Conservation (phyloP, 345 rosid genomes). For the Melaleuca alternifolia region DNA sequence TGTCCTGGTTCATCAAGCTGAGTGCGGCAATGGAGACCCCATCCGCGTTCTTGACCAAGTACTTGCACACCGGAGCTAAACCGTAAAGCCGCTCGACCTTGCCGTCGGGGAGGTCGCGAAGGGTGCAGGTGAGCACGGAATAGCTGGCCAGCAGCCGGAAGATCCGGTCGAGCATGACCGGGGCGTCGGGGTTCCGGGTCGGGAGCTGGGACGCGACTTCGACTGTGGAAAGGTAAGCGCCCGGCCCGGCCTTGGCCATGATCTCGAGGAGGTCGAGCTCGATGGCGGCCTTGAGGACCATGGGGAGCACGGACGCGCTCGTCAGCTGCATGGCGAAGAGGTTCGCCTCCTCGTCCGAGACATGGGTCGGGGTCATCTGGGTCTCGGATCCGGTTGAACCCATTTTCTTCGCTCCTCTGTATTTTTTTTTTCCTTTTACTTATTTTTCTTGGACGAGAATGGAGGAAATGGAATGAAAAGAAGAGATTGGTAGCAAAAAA, state of each 20-base stretch:
- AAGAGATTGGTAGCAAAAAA: no score
- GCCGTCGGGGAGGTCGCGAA: conserved; percentile 29
- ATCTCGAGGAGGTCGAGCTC: conserved; percentile 87
- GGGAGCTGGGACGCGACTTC: conserved; percentile 65
- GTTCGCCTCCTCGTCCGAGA: conserved; percentile 65
- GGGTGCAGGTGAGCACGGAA: conserved; percentile 47
- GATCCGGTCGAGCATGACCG: conserved; percentile 71
- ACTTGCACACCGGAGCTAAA: conserved; percentile 74
- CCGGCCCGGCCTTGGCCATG: conserved; percentile 49
- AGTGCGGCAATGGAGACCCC: conserved; percentile 71
- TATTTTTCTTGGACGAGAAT: neutral
- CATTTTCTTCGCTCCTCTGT: conserved; percentile 13
- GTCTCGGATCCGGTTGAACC: conserved; percentile 51
- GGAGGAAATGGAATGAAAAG: neutral
- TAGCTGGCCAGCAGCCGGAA: conserved; percentile 70
- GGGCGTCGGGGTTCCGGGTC: conserved; percentile 71
- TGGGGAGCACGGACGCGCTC: conserved; percentile 71
- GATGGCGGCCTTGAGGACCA: conserved; percentile 78
- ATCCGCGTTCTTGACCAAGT: conserved; percentile 68
- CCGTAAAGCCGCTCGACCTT: conserved; percentile 56
- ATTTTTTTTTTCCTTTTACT: no score
- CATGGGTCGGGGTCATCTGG: conserved; percentile 58
- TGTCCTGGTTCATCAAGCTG: conserved; percentile 79
- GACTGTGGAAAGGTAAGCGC: conserved; percentile 41
- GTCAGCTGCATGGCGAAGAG: conserved; percentile 68